These are phyloP conservation scores for Cochlearia excelsa DNA, from an alignment of 345 rosid genomes.

Conservation along the genomic window DNA sequence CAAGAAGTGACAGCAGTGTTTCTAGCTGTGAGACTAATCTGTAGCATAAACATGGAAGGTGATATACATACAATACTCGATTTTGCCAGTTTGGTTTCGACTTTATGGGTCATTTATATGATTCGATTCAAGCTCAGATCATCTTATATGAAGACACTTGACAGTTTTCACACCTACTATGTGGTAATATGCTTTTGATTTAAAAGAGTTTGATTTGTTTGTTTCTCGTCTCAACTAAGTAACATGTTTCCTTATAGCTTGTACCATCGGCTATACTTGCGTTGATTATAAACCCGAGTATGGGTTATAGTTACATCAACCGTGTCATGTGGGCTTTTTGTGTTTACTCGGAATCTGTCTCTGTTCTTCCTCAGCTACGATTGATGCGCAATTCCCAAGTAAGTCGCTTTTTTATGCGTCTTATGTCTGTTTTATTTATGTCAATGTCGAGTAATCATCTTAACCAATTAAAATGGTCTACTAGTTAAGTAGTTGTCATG, in stretches of 20 bases:
- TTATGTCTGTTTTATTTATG: too few relatives aligned
- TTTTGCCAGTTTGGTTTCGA: conserved; percentile 50
- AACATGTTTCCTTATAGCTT: conserved; percentile 35
- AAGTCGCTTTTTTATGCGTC: too few relatives aligned
- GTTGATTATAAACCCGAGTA: conserved; percentile 46
- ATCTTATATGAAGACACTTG: conserved; percentile 58
- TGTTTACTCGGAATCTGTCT: conserved; percentile 61
- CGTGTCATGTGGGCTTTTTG: conserved; percentile 63
- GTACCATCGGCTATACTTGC: conserved; percentile 62
- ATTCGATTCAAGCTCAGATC: conserved; percentile 67
- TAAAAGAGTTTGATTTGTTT: neutral
- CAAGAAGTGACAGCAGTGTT: conserved; percentile 74
- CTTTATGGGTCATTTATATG: conserved; percentile 72
- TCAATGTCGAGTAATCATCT: too few relatives aligned
- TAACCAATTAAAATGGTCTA: too few relatives aligned
- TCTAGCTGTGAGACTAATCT: conserved; percentile 51
- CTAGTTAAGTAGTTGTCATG: too few relatives aligned
- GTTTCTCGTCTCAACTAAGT: neutral
- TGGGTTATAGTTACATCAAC: neutral
- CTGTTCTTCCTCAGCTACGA: conserved; percentile 85
- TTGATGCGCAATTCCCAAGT: conserved; percentile 90
- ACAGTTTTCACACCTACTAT: conserved; percentile 53
- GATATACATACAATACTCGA: conserved; percentile 69
- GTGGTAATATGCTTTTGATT: conserved; percentile 37
- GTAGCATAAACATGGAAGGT: conserved; percentile 45